These are phyloP conservation scores for Schrenkiella parvula DNA, from an alignment of 345 rosid genomes.

Conservation along the genomic window DNA sequence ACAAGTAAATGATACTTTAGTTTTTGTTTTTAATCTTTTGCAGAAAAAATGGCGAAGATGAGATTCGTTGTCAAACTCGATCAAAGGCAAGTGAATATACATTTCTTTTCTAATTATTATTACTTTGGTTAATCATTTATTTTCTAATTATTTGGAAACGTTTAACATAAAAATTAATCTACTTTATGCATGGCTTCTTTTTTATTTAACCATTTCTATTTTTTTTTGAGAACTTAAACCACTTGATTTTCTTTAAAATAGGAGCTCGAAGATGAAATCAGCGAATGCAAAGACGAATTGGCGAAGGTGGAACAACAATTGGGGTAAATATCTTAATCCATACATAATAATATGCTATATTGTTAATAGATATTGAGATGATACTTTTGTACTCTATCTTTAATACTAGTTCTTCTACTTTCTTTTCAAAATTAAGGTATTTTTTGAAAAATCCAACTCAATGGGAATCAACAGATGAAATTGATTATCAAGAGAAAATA, in stretches of 20 bases:
- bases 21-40: background rate
- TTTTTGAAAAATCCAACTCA: slow-evolving; percentile 4
- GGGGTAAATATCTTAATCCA: slow-evolving; percentile 9
- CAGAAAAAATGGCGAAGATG: background rate
- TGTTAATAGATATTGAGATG: too few relatives aligned
- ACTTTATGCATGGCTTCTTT: background rate
- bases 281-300: background rate
- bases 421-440: background rate
- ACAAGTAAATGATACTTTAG: background rate
- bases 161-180: background rate
- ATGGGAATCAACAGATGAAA: background rate
- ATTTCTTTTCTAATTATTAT: background rate
- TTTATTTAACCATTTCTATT: background rate
- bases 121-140: too few relatives aligned
- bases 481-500: background rate
- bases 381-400: too few relatives aligned
- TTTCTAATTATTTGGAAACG: background rate
- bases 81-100: slow-evolving; percentile 3
- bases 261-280: background rate
- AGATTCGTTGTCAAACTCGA: background rate
- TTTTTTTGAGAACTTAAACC: background rate
- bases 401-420: background rate
- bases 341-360: too few relatives aligned
- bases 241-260: slow-evolving; percentile 6
- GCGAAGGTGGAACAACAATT: slow-evolving; percentile 1